Percentiles rank a stretch among this genome's conserved stretches.
Conservation (phyloP, 108 stramenopile species). For the Pseudonitzschia pungens region DNA sequence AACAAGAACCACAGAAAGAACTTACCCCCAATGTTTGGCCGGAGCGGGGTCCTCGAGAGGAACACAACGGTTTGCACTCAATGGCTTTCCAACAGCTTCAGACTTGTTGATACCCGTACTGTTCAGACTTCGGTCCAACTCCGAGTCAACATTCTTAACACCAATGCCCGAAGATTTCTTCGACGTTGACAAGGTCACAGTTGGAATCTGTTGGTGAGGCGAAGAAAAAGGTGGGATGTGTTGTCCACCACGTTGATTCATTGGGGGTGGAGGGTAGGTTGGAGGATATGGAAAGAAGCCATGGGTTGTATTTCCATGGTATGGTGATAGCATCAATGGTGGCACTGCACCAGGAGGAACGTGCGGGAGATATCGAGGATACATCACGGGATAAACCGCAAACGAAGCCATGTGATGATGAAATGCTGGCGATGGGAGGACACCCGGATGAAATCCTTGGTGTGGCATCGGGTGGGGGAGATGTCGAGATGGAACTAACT, state of each 20-base stretch:
- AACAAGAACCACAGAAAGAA: neutral
- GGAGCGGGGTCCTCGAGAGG: constrained; percentile 71
- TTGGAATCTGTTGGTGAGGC: neutral
- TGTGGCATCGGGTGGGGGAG: neutral
- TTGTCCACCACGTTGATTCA: constrained; percentile 9
- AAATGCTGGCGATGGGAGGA: constrained; percentile 5
- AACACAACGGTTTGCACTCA: constrained; percentile 49
- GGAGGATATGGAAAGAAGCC: constrained; percentile 3
- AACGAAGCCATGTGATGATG: constrained; percentile 20
- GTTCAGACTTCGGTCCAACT: neutral
- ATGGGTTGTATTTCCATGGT: neutral
- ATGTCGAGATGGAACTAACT: constrained; percentile 13
- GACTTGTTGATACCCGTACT: neutral
- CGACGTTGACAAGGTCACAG: neutral
- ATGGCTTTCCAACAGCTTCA: constrained; percentile 30
- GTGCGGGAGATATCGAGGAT: constrained; percentile 1
- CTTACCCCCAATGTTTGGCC: constrained; percentile 64
- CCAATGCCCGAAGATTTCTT: neutral
- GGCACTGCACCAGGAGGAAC: neutral
- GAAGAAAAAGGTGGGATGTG: neutral
- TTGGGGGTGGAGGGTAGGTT: neutral
- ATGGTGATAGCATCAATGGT: neutral
- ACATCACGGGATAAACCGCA: neutral
- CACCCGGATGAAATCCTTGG: constrained; percentile 2
- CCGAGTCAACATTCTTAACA: neutral